phyloP scores from a whole-genome alignment of 371 early-diverging fungal species.

The Rhizopus sp. region DNA sequence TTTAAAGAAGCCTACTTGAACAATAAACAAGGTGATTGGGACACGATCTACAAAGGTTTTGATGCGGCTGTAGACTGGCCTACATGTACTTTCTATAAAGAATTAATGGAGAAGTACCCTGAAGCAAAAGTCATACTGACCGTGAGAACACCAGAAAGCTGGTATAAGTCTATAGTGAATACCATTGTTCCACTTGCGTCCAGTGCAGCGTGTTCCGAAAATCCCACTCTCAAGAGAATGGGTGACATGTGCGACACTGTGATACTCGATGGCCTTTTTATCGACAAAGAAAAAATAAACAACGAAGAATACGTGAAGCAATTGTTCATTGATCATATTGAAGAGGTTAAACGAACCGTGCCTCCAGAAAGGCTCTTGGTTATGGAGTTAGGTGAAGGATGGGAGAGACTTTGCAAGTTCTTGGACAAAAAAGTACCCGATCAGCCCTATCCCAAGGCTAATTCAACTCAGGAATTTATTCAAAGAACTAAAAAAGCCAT shows the following conservation, averaged over 20 bases:
- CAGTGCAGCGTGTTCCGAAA: background rate
- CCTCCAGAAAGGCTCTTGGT: constrained; percentile 32
- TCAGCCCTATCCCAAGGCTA: constrained; percentile 20
- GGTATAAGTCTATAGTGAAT: constrained; percentile 35
- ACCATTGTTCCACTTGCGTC: constrained; percentile 16
- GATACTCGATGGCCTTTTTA: constrained; percentile 22
- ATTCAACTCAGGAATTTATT: constrained; percentile 1
- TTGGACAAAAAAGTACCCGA: constrained; percentile 20
- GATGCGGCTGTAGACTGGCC: constrained; percentile 45
- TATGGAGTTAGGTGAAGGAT: constrained; percentile 38
- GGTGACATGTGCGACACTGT: constrained; percentile 16
- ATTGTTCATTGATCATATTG: constrained; percentile 26
- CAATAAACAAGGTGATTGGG: constrained; percentile 33
- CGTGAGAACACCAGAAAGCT: constrained; percentile 31
- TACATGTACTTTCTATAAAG: constrained; percentile 28
- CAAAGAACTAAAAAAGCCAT: no score
- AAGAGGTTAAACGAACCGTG: constrained; percentile 28
- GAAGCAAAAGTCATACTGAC: constrained; percentile 42
- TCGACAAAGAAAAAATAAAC: constrained; percentile 10
- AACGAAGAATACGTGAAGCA: constrained; percentile 24
- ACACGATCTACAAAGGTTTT: constrained; percentile 25
- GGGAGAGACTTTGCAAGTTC: constrained; percentile 24
- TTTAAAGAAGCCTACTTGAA: constrained; percentile 25
- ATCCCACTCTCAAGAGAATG: background rate
- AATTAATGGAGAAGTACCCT: constrained; percentile 30